Conservation (phyloP, 2,329 filamentous ascomycete genomes). For the Claviceps sp. region DNA sequence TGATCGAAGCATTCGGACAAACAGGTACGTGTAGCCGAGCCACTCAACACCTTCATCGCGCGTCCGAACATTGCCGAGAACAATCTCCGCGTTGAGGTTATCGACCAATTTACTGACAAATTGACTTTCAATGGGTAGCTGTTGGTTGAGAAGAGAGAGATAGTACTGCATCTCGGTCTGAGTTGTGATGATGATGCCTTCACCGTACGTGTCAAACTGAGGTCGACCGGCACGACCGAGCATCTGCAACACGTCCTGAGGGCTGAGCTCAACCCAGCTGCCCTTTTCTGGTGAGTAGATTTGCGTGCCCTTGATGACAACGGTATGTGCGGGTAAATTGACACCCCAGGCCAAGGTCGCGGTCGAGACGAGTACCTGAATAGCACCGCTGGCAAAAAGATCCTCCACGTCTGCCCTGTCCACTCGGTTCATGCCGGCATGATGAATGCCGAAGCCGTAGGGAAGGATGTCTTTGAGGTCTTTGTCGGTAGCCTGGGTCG, state of each 20-base stretch:
- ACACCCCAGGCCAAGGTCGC: constrained; percentile 99
- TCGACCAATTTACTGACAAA: constrained; percentile 86
- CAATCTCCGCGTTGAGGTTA: constrained; percentile 91
- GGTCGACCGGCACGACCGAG: constrained; percentile 91
- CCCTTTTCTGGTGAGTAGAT: constrained; percentile 98
- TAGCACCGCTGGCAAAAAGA: constrained; percentile 77
- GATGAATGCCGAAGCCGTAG: constrained; percentile 96
- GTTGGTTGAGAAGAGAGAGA: constrained; percentile 88
- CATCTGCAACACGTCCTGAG: constrained; percentile 97
- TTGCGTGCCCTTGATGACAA: constrained; percentile 97
- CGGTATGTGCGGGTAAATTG: constrained; percentile 91
- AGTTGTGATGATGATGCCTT: constrained; percentile 96
- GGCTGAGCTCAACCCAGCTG: constrained; percentile 94
- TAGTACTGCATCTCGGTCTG: constrained; percentile 96
- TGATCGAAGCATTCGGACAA: constrained; percentile 92
- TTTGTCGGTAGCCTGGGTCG: constrained; percentile 66
- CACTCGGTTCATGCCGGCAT: constrained; percentile 91
- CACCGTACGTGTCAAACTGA: constrained; percentile 94
- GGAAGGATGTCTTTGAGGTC: constrained; percentile 90
- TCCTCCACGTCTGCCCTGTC: constrained; percentile 93
- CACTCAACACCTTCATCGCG: constrained; percentile 97
- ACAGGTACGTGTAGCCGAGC: constrained; percentile 96
- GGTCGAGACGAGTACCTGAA: constrained; percentile 93
- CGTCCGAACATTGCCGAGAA: constrained; percentile 81
- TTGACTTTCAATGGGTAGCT: constrained; percentile 94